Conservation (phyloP, 1,139 yeast genomes). For the Torulaspora pretoriensis region DNA sequence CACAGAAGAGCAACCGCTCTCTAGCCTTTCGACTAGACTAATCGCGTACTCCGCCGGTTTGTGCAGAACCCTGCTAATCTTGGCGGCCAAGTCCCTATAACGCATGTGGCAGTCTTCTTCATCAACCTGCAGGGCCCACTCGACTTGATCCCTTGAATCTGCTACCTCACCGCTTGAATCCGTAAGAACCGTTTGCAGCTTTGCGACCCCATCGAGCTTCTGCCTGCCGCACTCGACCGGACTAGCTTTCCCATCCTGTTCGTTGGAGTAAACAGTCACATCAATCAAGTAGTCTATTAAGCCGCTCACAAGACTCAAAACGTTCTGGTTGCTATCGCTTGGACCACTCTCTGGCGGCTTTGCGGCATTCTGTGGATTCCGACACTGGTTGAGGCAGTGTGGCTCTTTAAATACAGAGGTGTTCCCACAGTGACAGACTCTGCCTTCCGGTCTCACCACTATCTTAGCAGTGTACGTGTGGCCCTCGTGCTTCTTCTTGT, state of each 20-base stretch:
- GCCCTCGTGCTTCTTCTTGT: constrained; percentile 63
- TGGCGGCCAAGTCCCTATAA: constrained; percentile 27
- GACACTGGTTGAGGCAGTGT: constrained; percentile 43
- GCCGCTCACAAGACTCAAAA: constrained; percentile 45
- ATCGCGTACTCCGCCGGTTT: constrained; percentile 31
- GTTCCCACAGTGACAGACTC: constrained; percentile 96
- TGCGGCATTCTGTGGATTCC: constrained; percentile 48
- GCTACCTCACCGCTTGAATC: constrained; percentile 9
- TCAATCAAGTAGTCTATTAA: constrained; percentile 74
- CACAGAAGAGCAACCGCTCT: constrained; percentile 21
- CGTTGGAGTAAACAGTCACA: constrained; percentile 42
- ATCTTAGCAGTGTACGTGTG: constrained; percentile 74
- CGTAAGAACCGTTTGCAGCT: constrained; percentile 1
- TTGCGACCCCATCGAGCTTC: constrained; percentile 4
- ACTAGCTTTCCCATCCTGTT: constrained; percentile 16
- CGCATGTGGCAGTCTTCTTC: constrained; percentile 29
- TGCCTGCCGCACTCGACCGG: constrained; percentile 9
- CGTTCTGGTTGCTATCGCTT: constrained; percentile 33
- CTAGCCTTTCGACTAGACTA: constrained; percentile 21
- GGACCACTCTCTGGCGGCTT: constrained; percentile 11
- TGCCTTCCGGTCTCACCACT: constrained; percentile 79
- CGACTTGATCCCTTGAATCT: constrained; percentile 10
- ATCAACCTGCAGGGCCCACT: constrained; percentile 29
- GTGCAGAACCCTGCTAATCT: constrained; percentile 24
- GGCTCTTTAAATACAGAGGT: constrained; percentile 50